Percentiles rank a stretch among this genome's conserved stretches.
These are phyloP conservation scores for Microcera coccophila DNA, from an alignment of 2,329 filamentous ascomycete genomes.

Conservation along the genomic window DNA sequence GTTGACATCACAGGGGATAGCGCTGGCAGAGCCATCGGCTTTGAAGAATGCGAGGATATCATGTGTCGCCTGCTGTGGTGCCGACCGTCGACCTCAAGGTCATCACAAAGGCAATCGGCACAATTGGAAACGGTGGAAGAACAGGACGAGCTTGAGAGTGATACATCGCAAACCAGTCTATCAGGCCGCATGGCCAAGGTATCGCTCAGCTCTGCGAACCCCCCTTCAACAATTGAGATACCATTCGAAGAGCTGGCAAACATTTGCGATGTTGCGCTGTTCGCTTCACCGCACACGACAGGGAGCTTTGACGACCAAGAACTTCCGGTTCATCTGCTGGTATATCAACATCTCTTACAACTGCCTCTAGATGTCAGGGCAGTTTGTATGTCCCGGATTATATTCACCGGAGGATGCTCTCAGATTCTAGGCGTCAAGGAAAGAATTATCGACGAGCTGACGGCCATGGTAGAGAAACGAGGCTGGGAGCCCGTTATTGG, in stretches of 20 bases:
- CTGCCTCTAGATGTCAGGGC: constrained; percentile 79
- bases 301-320: constrained; percentile 81
- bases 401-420: constrained; percentile 80
- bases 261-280: constrained; percentile 71
- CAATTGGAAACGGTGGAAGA: constrained; percentile 50
- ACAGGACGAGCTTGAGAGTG: constrained; percentile 50
- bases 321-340: constrained; percentile 67
- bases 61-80: constrained; percentile 77
- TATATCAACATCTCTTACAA: constrained; percentile 71
- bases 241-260: constrained; percentile 68
- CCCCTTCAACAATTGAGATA: constrained; percentile 57
- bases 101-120: constrained; percentile 36
- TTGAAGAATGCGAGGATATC: constrained; percentile 80
- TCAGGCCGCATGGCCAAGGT: constrained; percentile 36
- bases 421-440: constrained; percentile 74
- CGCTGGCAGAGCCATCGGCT: constrained; percentile 48
- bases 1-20: constrained; percentile 31
- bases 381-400: constrained; percentile 80
- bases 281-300: constrained; percentile 52
- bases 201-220: constrained; percentile 43
- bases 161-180: constrained; percentile 20
- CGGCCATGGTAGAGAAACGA: constrained; percentile 58
- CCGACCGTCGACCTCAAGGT: constrained; percentile 31
- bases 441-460: constrained; percentile 73
- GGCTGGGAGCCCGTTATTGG: constrained; percentile 78